These are phyloP conservation scores for Paramecium sexaurelia DNA, from an alignment of 73 alveolate genomes.

Conservation along the genomic window DNA sequence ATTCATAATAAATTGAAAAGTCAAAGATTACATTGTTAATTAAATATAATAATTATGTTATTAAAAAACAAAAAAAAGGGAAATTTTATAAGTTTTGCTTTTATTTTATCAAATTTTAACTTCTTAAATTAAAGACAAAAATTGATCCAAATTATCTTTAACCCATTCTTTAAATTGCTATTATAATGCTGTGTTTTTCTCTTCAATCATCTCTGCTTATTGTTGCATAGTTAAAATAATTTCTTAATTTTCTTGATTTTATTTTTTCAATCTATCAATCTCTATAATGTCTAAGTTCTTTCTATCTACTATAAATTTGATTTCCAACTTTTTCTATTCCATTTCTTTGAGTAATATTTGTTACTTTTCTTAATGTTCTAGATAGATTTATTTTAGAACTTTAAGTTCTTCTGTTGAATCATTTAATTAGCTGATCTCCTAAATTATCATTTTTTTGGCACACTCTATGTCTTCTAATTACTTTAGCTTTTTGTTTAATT, in stretches of 20 bases:
- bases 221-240: background rate
- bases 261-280: background rate
- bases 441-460: background rate
- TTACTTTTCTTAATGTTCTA: background rate
- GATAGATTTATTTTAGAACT: background rate
- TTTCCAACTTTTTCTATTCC: constrained; percentile 6
- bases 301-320: background rate
- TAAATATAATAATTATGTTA: too few species aligned
- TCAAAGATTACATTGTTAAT: too few species aligned
- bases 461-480: constrained; percentile 40
- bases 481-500: background rate
- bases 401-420: constrained; percentile 38
- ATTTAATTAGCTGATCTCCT: background rate
- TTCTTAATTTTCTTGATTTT: background rate
- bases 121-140: background rate
- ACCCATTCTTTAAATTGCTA: constrained; percentile 5
- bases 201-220: constrained; percentile 7
- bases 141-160: background rate
- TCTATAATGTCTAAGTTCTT: background rate
- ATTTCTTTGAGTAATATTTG: background rate
- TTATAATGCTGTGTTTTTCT: background rate
- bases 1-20: too few species aligned
- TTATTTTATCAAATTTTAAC: background rate
- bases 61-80: too few species aligned
- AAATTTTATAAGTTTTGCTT: too few species aligned